phyloP scores from a whole-genome alignment of 257 asterid species.

The Jacaranda copaia region DNA sequence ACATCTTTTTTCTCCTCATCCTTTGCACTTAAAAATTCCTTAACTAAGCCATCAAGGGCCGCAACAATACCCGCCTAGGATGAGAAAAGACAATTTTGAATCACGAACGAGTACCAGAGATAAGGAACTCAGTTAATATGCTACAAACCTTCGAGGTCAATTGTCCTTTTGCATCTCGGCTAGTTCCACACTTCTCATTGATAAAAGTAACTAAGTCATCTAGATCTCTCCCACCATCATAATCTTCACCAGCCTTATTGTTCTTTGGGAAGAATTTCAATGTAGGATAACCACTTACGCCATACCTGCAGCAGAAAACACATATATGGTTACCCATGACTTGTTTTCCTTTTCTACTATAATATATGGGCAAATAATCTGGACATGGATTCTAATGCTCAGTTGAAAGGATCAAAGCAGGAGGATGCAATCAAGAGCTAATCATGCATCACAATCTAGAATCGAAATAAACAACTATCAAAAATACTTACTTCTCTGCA shows the following conservation, averaged over 20 bases:
- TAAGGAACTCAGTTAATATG: constrained; percentile 14
- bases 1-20: constrained; percentile 67
- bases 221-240: constrained; percentile 64
- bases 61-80: constrained; percentile 84
- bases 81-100: constrained; percentile 33
- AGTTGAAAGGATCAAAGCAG: background rate
- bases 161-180: constrained; percentile 87
- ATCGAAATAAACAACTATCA: constrained; percentile 1
- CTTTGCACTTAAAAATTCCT: constrained; percentile 68
- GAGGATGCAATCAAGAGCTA: background rate
- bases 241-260: constrained; percentile 95
- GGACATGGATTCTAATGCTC: background rate
- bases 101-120: background rate
- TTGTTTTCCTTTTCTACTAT: background rate
- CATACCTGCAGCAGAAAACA: constrained; percentile 40
- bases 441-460: constrained; percentile 1
- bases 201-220: constrained; percentile 74
- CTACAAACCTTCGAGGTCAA: constrained; percentile 70
- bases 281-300: constrained; percentile 49
- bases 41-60: constrained; percentile 67
- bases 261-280: constrained; percentile 91
- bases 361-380: background rate
- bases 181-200: constrained; percentile 87
- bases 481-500: constrained; percentile 75
- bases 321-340: constrained; percentile 23